Evolutionary conservation across 345 rosid genomes (phyloP), one percentile per base, ranked within the genome.

Genomic region (Carallia pectinifolia): DNA sequence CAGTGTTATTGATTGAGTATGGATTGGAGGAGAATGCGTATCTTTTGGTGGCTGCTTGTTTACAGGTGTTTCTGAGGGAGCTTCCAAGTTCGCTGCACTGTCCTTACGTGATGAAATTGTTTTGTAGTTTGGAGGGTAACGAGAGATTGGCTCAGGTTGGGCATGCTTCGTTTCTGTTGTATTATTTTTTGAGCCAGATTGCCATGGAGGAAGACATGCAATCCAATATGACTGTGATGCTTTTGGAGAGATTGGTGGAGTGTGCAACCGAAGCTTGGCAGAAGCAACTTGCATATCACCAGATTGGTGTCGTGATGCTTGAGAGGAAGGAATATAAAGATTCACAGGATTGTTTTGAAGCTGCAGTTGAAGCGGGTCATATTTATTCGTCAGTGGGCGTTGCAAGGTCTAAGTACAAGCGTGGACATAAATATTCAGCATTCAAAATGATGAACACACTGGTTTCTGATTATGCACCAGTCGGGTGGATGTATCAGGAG

Each of bases 101-200:
- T 56, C 31, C 60, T 8, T 56, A 27, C 9, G 60, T 56, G 6
- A 27, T 30, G 31, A 56, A 56, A 30, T 56, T 56, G 60, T 56
- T 56, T 56, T 56, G 60, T 56, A 56, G 34, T 56, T 56, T 30
- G 31, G 60, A 56, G 15, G 33, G 60, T 27, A 56, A 13, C 16
- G 60, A 56, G 60, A 56, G 60, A 56, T 27, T 56, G 60, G 60
- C 34, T 56, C 60, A 27, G 60, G 60, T 56, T 5, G 60, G 60
- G 15, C 60, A 56, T 56, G 60, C 60, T 27, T 56, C 60, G 9
- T 56, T 56, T 56, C 27, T 56, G 34, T 56, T 56, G 60, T 56
- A 56, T 56, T 56, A 27, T 30, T 56, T 56, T 56, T 56, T 56
- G 60, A 56, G 60, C 31, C 60, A 56, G 34, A 13, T 56, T 27